These are phyloP conservation scores for Ceratobasidium sp. DNA, from an alignment of 1,284 basidiomycete genomes.

Conservation along the genomic window DNA sequence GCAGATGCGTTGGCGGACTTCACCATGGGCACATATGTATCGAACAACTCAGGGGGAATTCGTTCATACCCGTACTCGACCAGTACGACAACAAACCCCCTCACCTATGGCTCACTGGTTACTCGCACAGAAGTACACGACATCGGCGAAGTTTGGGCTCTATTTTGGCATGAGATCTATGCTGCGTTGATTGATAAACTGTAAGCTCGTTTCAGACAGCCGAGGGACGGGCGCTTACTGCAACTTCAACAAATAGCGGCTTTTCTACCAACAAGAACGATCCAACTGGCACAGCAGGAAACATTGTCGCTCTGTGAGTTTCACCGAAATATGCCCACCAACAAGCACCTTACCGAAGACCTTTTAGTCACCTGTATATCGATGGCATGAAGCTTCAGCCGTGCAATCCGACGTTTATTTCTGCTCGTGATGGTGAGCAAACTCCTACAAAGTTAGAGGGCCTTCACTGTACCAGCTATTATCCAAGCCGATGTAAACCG, in stretches of 20 bases:
- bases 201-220: constrained; percentile 7
- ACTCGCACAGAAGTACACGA: constrained; percentile 40
- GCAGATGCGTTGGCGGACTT: constrained; percentile 33
- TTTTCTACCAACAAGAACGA: constrained; percentile 39
- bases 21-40: constrained; percentile 44
- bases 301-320: constrained; percentile 36
- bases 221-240: too few relatives aligned
- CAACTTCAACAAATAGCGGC: constrained; percentile 26
- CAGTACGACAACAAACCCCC: constrained; percentile 43
- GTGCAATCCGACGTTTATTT: constrained; percentile 45
- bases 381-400: constrained; percentile 46
- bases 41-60: constrained; percentile 33
- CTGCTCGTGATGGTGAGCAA: constrained; percentile 45
- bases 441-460: too few relatives aligned
- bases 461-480: constrained; percentile 30
- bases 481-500: constrained; percentile 48
- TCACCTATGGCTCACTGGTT: constrained; percentile 34
- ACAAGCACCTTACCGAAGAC: not conserved
- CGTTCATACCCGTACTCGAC: constrained; percentile 46
- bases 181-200: constrained; percentile 28
- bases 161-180: constrained; percentile 45
- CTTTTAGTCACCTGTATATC: constrained; percentile 33
- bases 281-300: constrained; percentile 34
- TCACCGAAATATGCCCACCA: not conserved
- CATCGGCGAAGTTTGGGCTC: constrained; percentile 48